Conservation (phyloP, 1,284 basidiomycete genomes). For the Puccinia novopanici region DNA sequence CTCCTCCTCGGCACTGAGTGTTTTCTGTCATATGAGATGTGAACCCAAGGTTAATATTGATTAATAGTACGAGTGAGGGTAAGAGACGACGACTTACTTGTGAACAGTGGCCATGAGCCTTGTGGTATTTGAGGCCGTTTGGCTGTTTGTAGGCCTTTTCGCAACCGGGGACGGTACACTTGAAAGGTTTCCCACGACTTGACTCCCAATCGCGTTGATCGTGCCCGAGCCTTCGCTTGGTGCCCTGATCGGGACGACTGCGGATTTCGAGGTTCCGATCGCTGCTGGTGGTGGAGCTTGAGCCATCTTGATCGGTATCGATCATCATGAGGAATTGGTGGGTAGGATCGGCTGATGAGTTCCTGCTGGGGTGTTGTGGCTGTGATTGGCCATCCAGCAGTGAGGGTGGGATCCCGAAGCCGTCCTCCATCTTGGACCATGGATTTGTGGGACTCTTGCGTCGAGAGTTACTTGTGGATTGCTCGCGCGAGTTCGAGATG, state of each 20-base stretch:
- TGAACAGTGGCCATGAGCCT: conserved; percentile 89
- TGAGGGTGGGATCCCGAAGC: conserved; percentile 29
- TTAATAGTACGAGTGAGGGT: neutral
- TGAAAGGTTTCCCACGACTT: conserved; percentile 76
- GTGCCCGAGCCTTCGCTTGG: neutral
- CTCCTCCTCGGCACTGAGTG: conserved; percentile 75
- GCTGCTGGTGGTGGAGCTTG: conserved; percentile 8
- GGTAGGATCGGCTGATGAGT: neutral
- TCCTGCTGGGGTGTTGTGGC: neutral
- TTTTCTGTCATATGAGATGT: conserved; percentile 68
- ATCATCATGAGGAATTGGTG: conserved; percentile 30
- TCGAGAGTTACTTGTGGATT: neutral
- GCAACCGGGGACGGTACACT: conserved; percentile 93
- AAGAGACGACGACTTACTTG: conserved; percentile 69
- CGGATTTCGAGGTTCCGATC: neutral
- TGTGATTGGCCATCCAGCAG: conserved; percentile 16
- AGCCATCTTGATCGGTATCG: conserved; percentile 6
- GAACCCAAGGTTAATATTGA: conserved; percentile 55
- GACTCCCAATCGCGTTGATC: conserved; percentile 22
- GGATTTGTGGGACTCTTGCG: conserved; percentile 2
- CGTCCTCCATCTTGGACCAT: conserved; percentile 3
- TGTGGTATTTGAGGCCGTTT: conserved; percentile 93
- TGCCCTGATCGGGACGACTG: neutral
- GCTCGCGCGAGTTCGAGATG: neutral
- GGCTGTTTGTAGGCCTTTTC: conserved; percentile 99